Evolutionary conservation across 108 stramenopile species (phyloP).

Genomic region (Conticribra guillardii): DNA sequence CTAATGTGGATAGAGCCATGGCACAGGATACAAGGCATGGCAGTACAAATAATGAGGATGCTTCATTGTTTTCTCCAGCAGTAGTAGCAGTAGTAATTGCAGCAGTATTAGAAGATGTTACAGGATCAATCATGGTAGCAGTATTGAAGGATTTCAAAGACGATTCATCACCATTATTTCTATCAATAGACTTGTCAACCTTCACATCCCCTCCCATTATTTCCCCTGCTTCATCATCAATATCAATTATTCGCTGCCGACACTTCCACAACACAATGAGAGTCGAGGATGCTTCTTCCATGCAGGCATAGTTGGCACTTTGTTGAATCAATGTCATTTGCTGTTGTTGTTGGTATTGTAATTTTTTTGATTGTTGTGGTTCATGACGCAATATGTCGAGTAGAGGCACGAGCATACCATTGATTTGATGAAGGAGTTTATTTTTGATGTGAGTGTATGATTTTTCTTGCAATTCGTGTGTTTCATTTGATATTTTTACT

Average conservation of each 20-base stretch:
- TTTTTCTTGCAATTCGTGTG: neutral
- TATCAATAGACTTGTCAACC: neutral
- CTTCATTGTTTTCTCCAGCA: neutral
- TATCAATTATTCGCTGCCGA: slow-evolving; percentile 1
- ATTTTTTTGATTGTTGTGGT: neutral
- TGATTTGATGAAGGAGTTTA: slow-evolving; percentile 7
- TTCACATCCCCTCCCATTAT: neutral
- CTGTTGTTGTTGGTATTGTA: neutral
- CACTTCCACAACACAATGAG: slow-evolving; percentile 1
- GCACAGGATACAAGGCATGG: slow-evolving; percentile 34
- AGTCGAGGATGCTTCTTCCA: slow-evolving; percentile 21
- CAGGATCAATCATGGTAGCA: too few relatives aligned
- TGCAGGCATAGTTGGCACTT: slow-evolving; percentile 17
- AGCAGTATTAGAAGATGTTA: too few relatives aligned
- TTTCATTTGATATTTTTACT: neutral
- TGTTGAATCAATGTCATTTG: slow-evolving; percentile 3
- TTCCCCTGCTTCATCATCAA: neutral
- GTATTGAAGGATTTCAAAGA: too few relatives aligned
- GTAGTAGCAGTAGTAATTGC: too few relatives aligned
- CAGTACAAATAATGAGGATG: slow-evolving; percentile 8
- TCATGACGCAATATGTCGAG: slow-evolving; percentile 13
- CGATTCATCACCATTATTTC: neutral
- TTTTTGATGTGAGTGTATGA: neutral
- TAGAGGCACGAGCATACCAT: slow-evolving; percentile 18
- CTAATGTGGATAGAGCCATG: slow-evolving; percentile 33